phyloP scores from a whole-genome alignment of 225 moss, liverwort and hornwort species.

The Sphagnum tenellum region DNA sequence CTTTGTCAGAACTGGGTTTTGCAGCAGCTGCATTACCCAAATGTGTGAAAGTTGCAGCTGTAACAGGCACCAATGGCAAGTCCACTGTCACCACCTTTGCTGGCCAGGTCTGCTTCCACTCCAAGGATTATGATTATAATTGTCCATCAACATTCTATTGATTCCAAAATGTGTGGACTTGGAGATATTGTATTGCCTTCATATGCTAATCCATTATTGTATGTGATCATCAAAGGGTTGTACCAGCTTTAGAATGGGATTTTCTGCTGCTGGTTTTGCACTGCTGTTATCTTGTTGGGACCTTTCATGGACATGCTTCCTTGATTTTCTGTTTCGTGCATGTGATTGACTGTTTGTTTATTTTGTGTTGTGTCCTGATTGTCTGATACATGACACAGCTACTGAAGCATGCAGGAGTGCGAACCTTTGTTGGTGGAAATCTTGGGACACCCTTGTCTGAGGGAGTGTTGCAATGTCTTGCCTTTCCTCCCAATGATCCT shows the following conservation, averaged over 20 bases:
- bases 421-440: constrained; percentile 91
- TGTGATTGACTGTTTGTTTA: neutral
- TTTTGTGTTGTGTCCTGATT: neutral
- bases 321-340: too few relatives aligned
- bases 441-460: constrained; percentile 86
- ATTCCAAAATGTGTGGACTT: too few relatives aligned
- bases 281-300: too few relatives aligned
- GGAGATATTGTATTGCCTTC: too few relatives aligned
- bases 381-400: constrained; percentile 27
- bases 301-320: too few relatives aligned
- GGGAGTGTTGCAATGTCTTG: constrained; percentile 75
- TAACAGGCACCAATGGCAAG: constrained; percentile 96
- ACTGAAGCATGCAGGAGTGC: constrained; percentile 62
- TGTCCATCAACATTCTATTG: too few relatives aligned
- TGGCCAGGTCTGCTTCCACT: constrained; percentile 49
- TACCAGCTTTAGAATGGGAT: too few relatives aligned
- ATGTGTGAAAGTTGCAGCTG: constrained; percentile 66
- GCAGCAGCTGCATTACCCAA: constrained; percentile 77
- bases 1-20: constrained; percentile 78
- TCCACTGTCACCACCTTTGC: constrained; percentile 92
- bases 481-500: constrained; percentile 73
- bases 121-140: too few relatives aligned
- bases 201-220: too few relatives aligned
- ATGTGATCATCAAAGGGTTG: too few relatives aligned
- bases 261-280: too few relatives aligned